Conservation (phyloP, 2,329 filamentous ascomycete species). For the Claviceps citrina region DNA sequence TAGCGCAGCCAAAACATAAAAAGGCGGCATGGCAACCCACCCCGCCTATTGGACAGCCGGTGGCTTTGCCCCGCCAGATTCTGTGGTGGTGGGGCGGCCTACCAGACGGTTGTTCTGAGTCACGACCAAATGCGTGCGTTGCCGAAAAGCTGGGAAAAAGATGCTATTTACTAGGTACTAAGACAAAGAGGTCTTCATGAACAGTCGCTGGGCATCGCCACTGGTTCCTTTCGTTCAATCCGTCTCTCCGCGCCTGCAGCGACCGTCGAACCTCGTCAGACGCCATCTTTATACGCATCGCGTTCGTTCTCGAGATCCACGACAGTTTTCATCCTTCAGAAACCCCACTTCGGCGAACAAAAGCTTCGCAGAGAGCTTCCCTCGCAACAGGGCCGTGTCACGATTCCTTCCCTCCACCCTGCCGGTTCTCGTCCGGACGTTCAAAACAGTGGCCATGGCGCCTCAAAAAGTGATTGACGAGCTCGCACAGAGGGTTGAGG, state of each 20-base stretch:
- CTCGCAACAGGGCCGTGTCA: background rate
- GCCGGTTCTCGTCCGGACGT: background rate
- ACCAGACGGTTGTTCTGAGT: constrained; percentile 3
- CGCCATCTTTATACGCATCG: constrained; percentile 1
- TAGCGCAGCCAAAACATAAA: too few relatives aligned
- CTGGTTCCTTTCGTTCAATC: background rate
- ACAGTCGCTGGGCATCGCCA: background rate
- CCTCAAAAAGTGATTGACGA: constrained; percentile 3
- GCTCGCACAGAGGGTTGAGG: constrained; percentile 7
- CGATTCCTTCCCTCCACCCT: background rate
- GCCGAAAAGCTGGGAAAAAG: background rate
- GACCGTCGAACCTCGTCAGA: constrained; percentile 1
- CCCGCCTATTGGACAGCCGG: background rate
- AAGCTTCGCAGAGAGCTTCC: background rate
- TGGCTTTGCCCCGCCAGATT: constrained; percentile 3
- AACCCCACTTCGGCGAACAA: constrained; percentile 1
- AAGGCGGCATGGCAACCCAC: background rate
- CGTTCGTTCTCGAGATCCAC: background rate
- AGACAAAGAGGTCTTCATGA: constrained; percentile 4
- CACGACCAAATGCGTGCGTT: constrained; percentile 1
- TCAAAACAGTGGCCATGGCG: constrained; percentile 2
- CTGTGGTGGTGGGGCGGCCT: constrained; percentile 4
- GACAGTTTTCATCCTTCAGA: constrained; percentile 1
- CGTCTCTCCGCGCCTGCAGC: constrained; percentile 1
- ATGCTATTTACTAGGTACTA: too few relatives aligned